Conservation (phyloP, 2,329 filamentous ascomycete genomes). For the Paracamarosporium sp. region DNA sequence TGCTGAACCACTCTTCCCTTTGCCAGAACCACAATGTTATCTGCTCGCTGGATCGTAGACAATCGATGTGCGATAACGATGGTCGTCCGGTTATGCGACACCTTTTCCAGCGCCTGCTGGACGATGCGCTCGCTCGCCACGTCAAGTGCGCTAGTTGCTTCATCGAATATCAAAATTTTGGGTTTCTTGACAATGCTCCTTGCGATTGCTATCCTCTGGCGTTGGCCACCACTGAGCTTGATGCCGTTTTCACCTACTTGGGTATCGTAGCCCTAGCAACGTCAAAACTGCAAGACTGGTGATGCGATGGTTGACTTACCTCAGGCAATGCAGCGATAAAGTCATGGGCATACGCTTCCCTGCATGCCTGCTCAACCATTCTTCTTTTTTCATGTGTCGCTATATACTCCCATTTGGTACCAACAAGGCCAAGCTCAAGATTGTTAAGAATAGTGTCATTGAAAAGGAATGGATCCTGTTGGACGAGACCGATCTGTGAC, state of each 20-base stretch:
- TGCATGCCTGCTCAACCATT: constrained; percentile 64
- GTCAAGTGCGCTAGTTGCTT: constrained; percentile 34
- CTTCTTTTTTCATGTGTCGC: constrained; percentile 66
- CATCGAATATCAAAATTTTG: constrained; percentile 49
- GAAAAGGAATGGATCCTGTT: constrained; percentile 90
- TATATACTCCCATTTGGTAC: constrained; percentile 63
- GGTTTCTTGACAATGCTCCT: constrained; percentile 49
- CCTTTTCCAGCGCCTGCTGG: constrained; percentile 42
- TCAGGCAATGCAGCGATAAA: constrained; percentile 72
- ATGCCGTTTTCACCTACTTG: constrained; percentile 92
- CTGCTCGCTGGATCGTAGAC: constrained; percentile 71
- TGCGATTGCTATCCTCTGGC: constrained; percentile 65
- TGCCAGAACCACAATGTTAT: constrained; percentile 75
- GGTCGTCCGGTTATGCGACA: constrained; percentile 58
- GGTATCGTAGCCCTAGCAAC: constrained; percentile 77
- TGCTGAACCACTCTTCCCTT: constrained; percentile 72
- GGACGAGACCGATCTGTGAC: constrained; percentile 87
- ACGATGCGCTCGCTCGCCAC: constrained; percentile 47
- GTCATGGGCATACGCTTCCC: constrained; percentile 90
- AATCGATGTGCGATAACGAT: constrained; percentile 78
- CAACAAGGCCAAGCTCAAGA: constrained; percentile 81
- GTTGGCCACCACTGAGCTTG: constrained; percentile 88
- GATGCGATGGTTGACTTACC: constrained; percentile 6
- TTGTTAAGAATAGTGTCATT: constrained; percentile 86
- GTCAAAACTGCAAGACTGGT: constrained; percentile 56